These are phyloP conservation scores for Rhizopogon vulgaris DNA, from an alignment of 768 basidiomycete genomes.

Conservation along the genomic window DNA sequence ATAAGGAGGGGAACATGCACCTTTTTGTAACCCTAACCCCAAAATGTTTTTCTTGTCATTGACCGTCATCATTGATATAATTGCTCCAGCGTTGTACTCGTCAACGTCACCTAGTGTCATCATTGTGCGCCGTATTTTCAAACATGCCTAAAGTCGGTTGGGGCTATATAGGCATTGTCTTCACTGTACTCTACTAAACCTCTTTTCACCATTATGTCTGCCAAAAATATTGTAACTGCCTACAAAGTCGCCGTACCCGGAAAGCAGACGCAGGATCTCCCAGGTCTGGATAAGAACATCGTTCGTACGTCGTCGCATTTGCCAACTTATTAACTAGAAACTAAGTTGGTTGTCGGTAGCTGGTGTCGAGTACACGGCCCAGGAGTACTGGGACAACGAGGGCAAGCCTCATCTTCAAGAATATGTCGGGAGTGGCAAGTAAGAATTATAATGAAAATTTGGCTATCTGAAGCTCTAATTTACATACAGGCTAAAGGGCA, in stretches of 20 bases:
- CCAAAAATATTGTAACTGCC: slow-evolving; percentile 26
- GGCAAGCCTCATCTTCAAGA: slow-evolving; percentile 45
- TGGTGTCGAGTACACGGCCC: slow-evolving; percentile 33
- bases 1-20: too few species aligned
- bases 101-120: slow-evolving; percentile 2
- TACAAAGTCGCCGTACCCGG: slow-evolving; percentile 29
- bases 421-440: slow-evolving; percentile 48
- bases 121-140: not conserved
- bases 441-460: not conserved
- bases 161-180: not conserved
- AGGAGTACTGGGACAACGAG: slow-evolving; percentile 44
- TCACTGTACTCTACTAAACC: not conserved
- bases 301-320: slow-evolving; percentile 24
- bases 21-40: too few species aligned
- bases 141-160: too few species aligned
- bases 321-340: not conserved
- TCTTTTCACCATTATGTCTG: not conserved
- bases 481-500: slow-evolving; percentile 1
- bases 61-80: too few species aligned
- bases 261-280: slow-evolving; percentile 41
- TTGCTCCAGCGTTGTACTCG: too few species aligned
- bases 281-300: slow-evolving; percentile 45
- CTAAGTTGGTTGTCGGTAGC: slow-evolving; percentile 10
- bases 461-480: not conserved
- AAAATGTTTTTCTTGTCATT: too few species aligned